phyloP scores from a whole-genome alignment of 2,329 filamentous ascomycete genomes.

The Alternaria sp. region DNA sequence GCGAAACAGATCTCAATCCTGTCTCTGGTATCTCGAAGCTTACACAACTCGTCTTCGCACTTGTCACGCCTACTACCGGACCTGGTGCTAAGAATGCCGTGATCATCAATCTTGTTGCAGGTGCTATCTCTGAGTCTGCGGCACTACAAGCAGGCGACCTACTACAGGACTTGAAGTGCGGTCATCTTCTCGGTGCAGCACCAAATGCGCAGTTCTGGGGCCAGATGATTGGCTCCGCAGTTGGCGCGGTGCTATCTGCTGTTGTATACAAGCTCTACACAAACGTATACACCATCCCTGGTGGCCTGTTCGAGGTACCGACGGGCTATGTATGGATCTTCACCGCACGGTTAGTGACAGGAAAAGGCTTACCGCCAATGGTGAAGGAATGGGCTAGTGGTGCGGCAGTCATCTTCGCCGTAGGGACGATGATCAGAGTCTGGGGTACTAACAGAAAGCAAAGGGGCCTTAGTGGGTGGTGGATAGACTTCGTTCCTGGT shows the following conservation, averaged over 20 bases:
- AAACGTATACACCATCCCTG: constrained; percentile 86
- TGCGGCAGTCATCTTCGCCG: constrained; percentile 76
- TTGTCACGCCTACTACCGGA: constrained; percentile 76
- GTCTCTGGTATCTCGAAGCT: constrained; percentile 97
- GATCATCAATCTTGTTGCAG: constrained; percentile 94
- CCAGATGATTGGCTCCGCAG: constrained; percentile 87
- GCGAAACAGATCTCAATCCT: constrained; percentile 92
- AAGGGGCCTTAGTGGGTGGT: constrained; percentile 57
- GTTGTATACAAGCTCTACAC: constrained; percentile 91
- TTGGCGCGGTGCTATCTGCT: constrained; percentile 85
- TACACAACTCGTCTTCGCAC: constrained; percentile 92
- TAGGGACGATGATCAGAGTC: constrained; percentile 73
- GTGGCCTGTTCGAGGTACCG: constrained; percentile 89
- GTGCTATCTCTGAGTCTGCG: constrained; percentile 83
- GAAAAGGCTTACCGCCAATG: constrained; percentile 84
- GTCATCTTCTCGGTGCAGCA: constrained; percentile 88
- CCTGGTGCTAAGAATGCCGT: constrained; percentile 73
- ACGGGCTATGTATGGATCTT: constrained; percentile 98
- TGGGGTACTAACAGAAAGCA: constrained; percentile 46
- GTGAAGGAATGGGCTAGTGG: constrained; percentile 80
- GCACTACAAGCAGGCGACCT: constrained; percentile 95
- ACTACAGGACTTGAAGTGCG: constrained; percentile 97
- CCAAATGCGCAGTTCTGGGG: constrained; percentile 97
- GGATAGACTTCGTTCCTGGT: constrained; percentile 82
- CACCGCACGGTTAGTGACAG: constrained; percentile 90